Evolutionary conservation across 2,329 filamentous ascomycete species (phyloP).

Genomic region (Cladophialophora yegresii): DNA sequence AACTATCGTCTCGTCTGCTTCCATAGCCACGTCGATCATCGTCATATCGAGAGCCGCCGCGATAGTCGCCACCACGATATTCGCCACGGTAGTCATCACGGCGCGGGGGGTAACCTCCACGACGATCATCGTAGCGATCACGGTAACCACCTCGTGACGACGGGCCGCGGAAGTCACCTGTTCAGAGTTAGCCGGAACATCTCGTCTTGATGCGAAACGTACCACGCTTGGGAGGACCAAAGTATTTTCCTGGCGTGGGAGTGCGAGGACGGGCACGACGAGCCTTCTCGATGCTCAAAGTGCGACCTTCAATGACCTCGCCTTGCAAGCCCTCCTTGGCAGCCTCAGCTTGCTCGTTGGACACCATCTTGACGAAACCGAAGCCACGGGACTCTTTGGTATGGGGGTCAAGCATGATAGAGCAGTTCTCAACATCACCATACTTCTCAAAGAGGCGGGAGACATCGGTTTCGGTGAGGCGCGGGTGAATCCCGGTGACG

Average conservation of each 20-base stretch:
- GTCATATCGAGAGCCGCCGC: constrained; percentile 45
- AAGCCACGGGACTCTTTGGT: constrained; percentile 98
- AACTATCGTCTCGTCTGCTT: constrained; percentile 47
- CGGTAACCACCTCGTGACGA: constrained; percentile 41
- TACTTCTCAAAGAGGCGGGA: constrained; percentile 98
- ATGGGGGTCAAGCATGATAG: constrained; percentile 99
- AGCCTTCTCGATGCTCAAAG: constrained; percentile 97
- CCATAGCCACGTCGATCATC: constrained; percentile 48
- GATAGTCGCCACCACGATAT: constrained; percentile 50
- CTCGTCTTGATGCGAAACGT: constrained; percentile 45
- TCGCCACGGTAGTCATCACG: constrained; percentile 50
- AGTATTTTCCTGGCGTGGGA: constrained; percentile 98
- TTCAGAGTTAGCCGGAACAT: constrained; percentile 36
- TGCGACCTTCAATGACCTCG: constrained; percentile 91
- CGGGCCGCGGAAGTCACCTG: constrained; percentile 50
- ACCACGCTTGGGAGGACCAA: constrained; percentile 97
- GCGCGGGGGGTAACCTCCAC: constrained; percentile 49
- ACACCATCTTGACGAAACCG: constrained; percentile 98
- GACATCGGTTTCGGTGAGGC: constrained; percentile 84
- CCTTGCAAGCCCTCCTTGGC: constrained; percentile 95
- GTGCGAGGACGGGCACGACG: constrained; percentile 92
- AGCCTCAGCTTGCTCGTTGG: constrained; percentile 90
- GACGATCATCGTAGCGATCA: constrained; percentile 56
- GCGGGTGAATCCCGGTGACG: constrained; percentile 95
- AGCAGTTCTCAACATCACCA: constrained; percentile 97